A percentile compares a stretch with the other conserved stretches of the same genome.
phyloP scores from a whole-genome alignment of 495 filamentous ascomycete species.

The Penicillium fimorum region DNA sequence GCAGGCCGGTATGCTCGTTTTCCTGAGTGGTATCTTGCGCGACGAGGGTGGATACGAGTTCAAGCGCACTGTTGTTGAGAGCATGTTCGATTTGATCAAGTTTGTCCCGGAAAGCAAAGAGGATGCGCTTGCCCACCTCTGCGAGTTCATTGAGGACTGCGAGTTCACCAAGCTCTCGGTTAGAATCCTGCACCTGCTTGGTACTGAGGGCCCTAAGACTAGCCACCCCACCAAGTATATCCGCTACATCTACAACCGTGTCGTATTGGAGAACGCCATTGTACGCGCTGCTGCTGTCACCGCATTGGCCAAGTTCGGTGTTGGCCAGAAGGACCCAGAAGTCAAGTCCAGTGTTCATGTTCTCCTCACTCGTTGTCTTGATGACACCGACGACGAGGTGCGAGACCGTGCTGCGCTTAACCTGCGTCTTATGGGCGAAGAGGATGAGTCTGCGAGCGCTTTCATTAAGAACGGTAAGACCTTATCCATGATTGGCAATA shows the following conservation, averaged over 20 bases:
- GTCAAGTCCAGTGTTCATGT: slow-evolving; percentile 94
- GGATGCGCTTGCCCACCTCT: slow-evolving; percentile 91
- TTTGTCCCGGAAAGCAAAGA: slow-evolving; percentile 98
- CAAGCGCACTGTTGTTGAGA: slow-evolving; percentile 95
- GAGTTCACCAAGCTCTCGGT: slow-evolving; percentile 99
- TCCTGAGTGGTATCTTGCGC: slow-evolving; percentile 89
- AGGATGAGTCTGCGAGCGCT: slow-evolving; percentile 76
- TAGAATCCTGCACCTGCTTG: slow-evolving; percentile 88
- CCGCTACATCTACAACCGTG: slow-evolving; percentile 98
- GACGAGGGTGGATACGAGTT: slow-evolving; percentile 99
- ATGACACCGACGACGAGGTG: slow-evolving; percentile 97
- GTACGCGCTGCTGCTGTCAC: slow-evolving; percentile 95
- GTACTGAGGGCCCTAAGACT: slow-evolving; percentile 92
- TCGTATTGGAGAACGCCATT: slow-evolving; percentile 95
- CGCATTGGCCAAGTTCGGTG: slow-evolving; percentile 93
- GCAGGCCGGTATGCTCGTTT: slow-evolving; percentile 95
- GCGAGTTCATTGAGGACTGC: slow-evolving; percentile 99
- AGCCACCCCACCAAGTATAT: slow-evolving; percentile 97
- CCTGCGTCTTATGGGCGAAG: slow-evolving; percentile 78
- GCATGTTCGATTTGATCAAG: slow-evolving; percentile 99
- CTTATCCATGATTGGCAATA: neutral
- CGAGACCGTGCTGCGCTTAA: slow-evolving; percentile 94
- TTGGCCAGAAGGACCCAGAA: slow-evolving; percentile 93
- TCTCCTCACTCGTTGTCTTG: slow-evolving; percentile 86
- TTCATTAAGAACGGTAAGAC: slow-evolving; percentile 88